Percentiles rank a stretch among this genome's conserved stretches.
Conservation (phyloP, 208 protist genomes). For the Zelonia costaricensis region DNA sequence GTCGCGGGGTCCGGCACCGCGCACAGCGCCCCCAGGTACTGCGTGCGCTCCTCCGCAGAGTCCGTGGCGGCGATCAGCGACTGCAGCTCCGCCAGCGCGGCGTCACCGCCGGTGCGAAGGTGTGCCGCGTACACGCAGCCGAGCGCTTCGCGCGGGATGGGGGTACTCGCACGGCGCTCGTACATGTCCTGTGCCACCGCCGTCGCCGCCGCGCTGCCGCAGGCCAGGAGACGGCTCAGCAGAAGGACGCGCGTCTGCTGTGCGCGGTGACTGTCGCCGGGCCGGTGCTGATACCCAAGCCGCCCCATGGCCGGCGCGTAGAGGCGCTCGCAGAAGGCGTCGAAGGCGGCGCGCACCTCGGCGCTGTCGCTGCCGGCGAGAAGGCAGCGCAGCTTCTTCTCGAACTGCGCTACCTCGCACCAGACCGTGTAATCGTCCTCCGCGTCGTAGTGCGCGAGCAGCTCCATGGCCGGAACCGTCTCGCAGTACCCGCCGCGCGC, state of each 20-base stretch:
- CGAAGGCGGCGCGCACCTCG: conserved; percentile 37
- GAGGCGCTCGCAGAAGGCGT: conserved; percentile 55
- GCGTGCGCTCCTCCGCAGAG: conserved; percentile 58
- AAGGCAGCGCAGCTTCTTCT: conserved; percentile 48
- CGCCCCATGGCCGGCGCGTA: conserved; percentile 43
- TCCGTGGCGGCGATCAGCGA: conserved; percentile 28
- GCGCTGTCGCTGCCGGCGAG: conserved; percentile 27
- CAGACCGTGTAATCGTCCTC: conserved; percentile 41
- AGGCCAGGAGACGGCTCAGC: conserved; percentile 45
- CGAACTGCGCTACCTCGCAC: conserved; percentile 45
- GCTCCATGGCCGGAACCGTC: conserved; percentile 40
- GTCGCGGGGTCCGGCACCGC: conserved; percentile 28
- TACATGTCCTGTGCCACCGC: conserved; percentile 43
- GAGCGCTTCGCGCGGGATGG: conserved; percentile 57
- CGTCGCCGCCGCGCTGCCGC: conserved; percentile 31
- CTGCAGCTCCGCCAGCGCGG: conserved; percentile 56
- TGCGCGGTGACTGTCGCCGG: conserved; percentile 35
- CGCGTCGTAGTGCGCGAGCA: conserved; percentile 31
- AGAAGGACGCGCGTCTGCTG: conserved; percentile 46
- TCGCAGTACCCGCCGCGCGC: conserved; percentile 57
- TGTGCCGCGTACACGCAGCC: conserved; percentile 42
- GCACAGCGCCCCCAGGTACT: conserved; percentile 54
- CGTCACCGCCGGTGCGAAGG: conserved; percentile 37
- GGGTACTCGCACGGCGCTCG: conserved; percentile 27
- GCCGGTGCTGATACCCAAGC: conserved; percentile 28